Evolutionary conservation across 2,329 filamentous ascomycete genomes (phyloP).

Genomic region (Scleromitrula shiraiana): DNA sequence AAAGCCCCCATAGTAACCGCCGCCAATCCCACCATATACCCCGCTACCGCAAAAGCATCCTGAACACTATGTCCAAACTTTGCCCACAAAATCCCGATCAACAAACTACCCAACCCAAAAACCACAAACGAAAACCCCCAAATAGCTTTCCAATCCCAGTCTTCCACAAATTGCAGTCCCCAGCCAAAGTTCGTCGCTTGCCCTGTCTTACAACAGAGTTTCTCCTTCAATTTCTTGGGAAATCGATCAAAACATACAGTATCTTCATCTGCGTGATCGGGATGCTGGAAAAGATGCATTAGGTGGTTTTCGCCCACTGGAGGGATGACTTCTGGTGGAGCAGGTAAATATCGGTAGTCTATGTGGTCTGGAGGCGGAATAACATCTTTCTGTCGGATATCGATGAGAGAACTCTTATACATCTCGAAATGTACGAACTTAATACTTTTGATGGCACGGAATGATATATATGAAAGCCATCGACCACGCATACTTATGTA

Average conservation of each 20-base stretch:
- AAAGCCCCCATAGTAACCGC: conserved; percentile 15
- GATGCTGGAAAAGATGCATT: conserved; percentile 18
- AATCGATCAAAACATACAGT: conserved; percentile 15
- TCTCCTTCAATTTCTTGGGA: conserved; percentile 20
- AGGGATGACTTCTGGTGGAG: conserved; percentile 15
- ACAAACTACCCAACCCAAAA: conserved; percentile 15
- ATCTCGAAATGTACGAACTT: conserved; percentile 21
- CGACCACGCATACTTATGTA: conserved; percentile 11
- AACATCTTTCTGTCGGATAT: conserved; percentile 16
- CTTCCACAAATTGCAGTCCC: conserved; percentile 20
- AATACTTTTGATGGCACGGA: conserved; percentile 14
- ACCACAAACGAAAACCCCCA: conserved; percentile 14
- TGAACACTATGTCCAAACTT: conserved; percentile 16
- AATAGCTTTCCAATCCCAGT: conserved; percentile 16
- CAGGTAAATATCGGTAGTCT: conserved; percentile 16
- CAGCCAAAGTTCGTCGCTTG: conserved; percentile 15
- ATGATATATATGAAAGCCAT: conserved; percentile 9
- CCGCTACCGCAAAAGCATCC: conserved; percentile 18
- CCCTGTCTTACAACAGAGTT: conserved; percentile 11
- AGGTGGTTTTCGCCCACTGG: conserved; percentile 16
- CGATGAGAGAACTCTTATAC: conserved; percentile 14
- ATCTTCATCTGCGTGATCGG: conserved; percentile 12
- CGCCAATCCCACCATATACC: conserved; percentile 18
- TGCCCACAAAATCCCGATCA: conserved; percentile 14
- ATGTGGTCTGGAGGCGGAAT: conserved; percentile 14